Evolutionary conservation across 805 yeast genomes (phyloP).

Genomic region (Spathaspora gorwiae): DNA sequence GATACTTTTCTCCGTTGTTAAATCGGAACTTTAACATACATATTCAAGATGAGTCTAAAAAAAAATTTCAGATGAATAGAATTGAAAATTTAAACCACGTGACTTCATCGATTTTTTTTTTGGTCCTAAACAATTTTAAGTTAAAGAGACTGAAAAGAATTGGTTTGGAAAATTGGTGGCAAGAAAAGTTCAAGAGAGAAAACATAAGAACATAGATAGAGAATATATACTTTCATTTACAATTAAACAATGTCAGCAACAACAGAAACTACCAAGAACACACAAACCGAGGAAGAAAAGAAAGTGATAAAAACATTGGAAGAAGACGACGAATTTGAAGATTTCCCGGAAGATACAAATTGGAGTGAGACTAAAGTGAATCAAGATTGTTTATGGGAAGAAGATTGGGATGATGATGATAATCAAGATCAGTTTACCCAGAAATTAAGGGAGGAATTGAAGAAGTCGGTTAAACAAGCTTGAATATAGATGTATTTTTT

Average conservation of each 20-base stretch:
- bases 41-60: too few species aligned
- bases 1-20: too few species aligned
- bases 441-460: constrained; percentile 53
- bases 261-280: not conserved
- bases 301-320: constrained; percentile 68
- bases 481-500: not conserved
- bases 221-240: too few species aligned
- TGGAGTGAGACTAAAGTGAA: constrained; percentile 61
- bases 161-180: too few species aligned
- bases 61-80: too few species aligned
- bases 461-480: constrained; percentile 17
- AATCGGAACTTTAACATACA: too few species aligned
- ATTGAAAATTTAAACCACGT: too few species aligned
- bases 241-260: not conserved
- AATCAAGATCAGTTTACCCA: constrained; percentile 84
- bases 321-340: constrained; percentile 97
- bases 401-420: constrained; percentile 96
- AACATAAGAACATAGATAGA: too few species aligned
- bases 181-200: too few species aligned
- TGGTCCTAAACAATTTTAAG: too few species aligned
- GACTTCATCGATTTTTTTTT: too few species aligned
- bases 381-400: constrained; percentile 81
- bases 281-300: constrained; percentile 20
- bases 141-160: too few species aligned
- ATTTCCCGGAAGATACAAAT: constrained; percentile 80